Conservation (phyloP, 164 flowering plant species). For the Aristolochia contorta region DNA sequence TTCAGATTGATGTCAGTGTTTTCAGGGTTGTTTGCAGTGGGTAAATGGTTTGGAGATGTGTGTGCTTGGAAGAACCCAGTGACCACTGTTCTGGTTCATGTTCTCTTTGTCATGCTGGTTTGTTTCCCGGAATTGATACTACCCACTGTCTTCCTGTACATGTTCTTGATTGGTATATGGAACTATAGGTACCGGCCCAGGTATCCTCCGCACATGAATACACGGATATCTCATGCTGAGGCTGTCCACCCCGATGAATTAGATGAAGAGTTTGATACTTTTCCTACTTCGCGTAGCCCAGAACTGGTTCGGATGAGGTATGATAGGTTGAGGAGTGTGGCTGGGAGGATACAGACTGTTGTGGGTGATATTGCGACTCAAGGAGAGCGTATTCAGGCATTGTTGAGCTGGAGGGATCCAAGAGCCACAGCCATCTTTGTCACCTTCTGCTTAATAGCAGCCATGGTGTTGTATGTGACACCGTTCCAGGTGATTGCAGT, state of each 20-base stretch:
- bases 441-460: constrained; percentile 54
- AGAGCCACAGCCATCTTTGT: constrained; percentile 58
- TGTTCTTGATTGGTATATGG: constrained; percentile 92
- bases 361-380: constrained; percentile 73
- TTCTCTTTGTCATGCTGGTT: constrained; percentile 75
- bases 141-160: constrained; percentile 75
- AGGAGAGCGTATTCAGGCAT: constrained; percentile 56
- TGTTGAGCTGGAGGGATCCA: constrained; percentile 76
- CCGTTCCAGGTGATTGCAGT: constrained; percentile 70
- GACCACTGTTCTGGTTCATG: constrained; percentile 76
- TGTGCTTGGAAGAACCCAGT: constrained; percentile 86
- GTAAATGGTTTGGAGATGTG: constrained; percentile 74
- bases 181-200: constrained; percentile 77
- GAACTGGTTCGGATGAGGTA: constrained; percentile 71
- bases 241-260: constrained; percentile 64
- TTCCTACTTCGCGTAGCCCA: constrained; percentile 49
- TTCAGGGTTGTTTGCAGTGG: constrained; percentile 63
- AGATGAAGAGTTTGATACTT: constrained; percentile 78
- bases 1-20: constrained; percentile 72
- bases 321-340: constrained; percentile 67
- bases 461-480: constrained; percentile 59
- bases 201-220: constrained; percentile 86
- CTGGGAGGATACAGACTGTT: constrained; percentile 69
- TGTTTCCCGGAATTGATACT: constrained; percentile 78
- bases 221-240: constrained; percentile 62